Percentiles rank a stretch among this genome's conserved stretches.
Evolutionary conservation across 768 basidiomycete genomes (phyloP).

Genomic region (Termitomyces sp.): DNA sequence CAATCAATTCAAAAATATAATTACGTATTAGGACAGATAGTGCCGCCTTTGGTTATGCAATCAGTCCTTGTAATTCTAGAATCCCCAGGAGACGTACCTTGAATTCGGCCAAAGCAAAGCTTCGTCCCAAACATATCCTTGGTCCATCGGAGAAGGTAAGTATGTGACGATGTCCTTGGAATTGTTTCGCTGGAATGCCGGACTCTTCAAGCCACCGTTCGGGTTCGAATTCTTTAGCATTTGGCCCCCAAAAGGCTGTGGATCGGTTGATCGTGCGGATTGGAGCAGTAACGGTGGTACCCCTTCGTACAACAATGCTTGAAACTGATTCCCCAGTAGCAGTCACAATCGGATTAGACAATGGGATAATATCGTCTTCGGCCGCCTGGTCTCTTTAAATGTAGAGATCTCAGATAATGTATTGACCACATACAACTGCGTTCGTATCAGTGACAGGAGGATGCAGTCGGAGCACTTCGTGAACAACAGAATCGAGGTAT

Average conservation of each 20-base stretch:
- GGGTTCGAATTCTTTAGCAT: slow-evolving; percentile 57
- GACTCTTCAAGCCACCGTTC: slow-evolving; percentile 55
- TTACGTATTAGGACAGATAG: slow-evolving; percentile 42
- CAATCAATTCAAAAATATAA: slow-evolving; percentile 36
- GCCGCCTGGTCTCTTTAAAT: slow-evolving; percentile 29
- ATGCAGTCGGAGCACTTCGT: slow-evolving; percentile 44
- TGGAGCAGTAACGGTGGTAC: slow-evolving; percentile 40
- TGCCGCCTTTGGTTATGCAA: slow-evolving; percentile 29
- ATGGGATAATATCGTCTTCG: slow-evolving; percentile 57
- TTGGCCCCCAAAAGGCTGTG: slow-evolving; percentile 57
- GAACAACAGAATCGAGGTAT: slow-evolving; percentile 51
- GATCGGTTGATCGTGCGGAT: slow-evolving; percentile 47
- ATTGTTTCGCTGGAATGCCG: slow-evolving; percentile 30
- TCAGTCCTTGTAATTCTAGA: neutral
- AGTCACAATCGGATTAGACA: slow-evolving; percentile 46
- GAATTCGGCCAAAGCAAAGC: slow-evolving; percentile 44
- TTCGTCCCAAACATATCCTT: slow-evolving; percentile 45
- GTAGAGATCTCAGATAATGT: neutral
- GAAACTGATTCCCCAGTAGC: slow-evolving; percentile 35
- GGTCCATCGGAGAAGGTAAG: slow-evolving; percentile 53
- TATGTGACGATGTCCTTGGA: slow-evolving; percentile 49
- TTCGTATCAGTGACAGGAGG: slow-evolving; percentile 34
- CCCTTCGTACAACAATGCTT: slow-evolving; percentile 44
- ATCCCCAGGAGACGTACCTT: slow-evolving; percentile 27
- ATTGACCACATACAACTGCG: slow-evolving; percentile 32